Percentiles rank a stretch among this genome's conserved stretches.
These are phyloP conservation scores for Ascochyta viciae-villosae DNA, from an alignment of 2,329 filamentous ascomycete species.

Conservation along the genomic window DNA sequence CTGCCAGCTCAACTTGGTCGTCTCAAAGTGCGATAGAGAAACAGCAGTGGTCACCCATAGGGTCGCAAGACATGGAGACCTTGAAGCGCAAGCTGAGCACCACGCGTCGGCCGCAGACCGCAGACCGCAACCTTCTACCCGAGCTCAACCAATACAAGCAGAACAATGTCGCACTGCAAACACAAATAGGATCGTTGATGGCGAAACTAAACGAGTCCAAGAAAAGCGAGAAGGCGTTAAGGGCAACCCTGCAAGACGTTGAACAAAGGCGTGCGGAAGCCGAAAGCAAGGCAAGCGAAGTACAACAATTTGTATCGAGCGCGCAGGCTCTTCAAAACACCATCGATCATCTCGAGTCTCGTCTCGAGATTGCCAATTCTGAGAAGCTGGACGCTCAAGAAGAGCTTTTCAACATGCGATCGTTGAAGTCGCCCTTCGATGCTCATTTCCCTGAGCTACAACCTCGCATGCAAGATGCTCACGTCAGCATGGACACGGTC, in stretches of 20 bases:
- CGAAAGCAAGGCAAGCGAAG: constrained; percentile 37
- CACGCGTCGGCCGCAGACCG: constrained; percentile 42
- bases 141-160: constrained; percentile 50
- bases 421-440: constrained; percentile 40
- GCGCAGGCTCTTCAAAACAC: constrained; percentile 46
- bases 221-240: constrained; percentile 42
- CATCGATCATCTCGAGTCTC: constrained; percentile 48
- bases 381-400: constrained; percentile 52
- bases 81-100: constrained; percentile 50
- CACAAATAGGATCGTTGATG: constrained; percentile 50
- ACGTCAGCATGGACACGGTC: constrained; percentile 40
- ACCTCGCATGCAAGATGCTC: constrained; percentile 15
- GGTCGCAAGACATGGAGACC: constrained; percentile 39
- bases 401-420: constrained; percentile 41
- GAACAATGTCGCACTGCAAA: constrained; percentile 44
- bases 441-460: constrained; percentile 17
- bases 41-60: constrained; percentile 33
- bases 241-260: constrained; percentile 38
- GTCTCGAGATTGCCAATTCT: constrained; percentile 50
- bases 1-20: constrained; percentile 29
- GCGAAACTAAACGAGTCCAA: constrained; percentile 50
- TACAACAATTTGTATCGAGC: constrained; percentile 34
- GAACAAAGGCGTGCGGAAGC: constrained; percentile 42
- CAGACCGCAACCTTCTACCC: constrained; percentile 43
- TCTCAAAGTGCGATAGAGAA: constrained; percentile 35